A percentile compares a stretch with the other conserved stretches of the same genome.
These are phyloP conservation scores for Picochlorum sp. DNA, from an alignment of 139 green algal species.

Conservation along the genomic window DNA sequence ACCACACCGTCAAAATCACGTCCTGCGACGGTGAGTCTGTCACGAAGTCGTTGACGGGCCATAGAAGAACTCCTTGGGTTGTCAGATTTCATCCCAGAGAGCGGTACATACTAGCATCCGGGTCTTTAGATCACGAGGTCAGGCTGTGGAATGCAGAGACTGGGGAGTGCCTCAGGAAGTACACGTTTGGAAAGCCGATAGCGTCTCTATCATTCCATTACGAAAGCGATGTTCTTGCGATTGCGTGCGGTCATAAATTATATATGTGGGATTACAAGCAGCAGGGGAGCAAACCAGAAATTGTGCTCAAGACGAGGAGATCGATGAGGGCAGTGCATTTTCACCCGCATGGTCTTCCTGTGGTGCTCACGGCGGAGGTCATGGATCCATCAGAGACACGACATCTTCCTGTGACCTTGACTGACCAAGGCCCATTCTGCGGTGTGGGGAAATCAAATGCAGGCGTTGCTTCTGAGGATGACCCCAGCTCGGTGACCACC, in stretches of 20 bases:
- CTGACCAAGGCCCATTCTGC: conserved; percentile 4
- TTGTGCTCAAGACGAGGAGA: conserved; percentile 59
- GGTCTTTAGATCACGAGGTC: conserved; percentile 76
- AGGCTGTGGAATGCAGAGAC: conserved; percentile 69
- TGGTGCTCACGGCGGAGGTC: conserved; percentile 83
- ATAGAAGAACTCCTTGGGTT: conserved; percentile 85
- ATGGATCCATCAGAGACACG: conserved; percentile 29
- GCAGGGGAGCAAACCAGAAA: conserved; percentile 10
- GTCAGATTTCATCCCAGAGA: conserved; percentile 73
- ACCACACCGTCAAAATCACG: conserved; percentile 89
- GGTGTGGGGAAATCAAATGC: too few species aligned
- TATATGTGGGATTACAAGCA: conserved; percentile 60
- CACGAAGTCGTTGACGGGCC: conserved; percentile 53
- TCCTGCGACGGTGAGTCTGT: conserved; percentile 42
- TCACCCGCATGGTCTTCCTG: conserved; percentile 61
- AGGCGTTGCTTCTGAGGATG: too few species aligned
- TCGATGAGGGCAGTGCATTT: conserved; percentile 86
- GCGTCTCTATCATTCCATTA: conserved; percentile 77
- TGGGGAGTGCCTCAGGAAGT: conserved; percentile 45
- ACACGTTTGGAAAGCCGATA: conserved; percentile 79
- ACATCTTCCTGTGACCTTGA: conserved; percentile 21
- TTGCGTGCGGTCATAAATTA: conserved; percentile 71
- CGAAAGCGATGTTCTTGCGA: conserved; percentile 50
- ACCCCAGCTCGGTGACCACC: too few species aligned
- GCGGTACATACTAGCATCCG: conserved; percentile 61